These are phyloP conservation scores for Arabidopsis hybrid DNA, from an alignment of 441 rosid species.

Conservation along the genomic window DNA sequence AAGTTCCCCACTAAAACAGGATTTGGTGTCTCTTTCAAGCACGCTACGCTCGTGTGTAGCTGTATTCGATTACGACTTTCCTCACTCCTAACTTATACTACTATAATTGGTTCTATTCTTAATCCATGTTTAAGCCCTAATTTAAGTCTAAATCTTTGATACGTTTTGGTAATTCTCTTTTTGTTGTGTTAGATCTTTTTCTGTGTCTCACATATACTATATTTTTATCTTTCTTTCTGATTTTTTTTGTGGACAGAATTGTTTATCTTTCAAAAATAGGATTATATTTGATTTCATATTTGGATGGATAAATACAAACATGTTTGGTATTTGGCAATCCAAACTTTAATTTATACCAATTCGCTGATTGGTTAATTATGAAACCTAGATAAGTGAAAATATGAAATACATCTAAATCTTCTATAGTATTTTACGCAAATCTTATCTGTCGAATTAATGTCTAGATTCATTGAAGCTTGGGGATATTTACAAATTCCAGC, in stretches of 20 bases:
- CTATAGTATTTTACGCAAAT: not conserved
- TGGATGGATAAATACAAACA: constrained; percentile 22
- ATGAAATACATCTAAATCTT: not conserved
- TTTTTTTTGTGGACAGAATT: not conserved
- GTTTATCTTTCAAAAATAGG: not conserved
- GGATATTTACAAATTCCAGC: not conserved
- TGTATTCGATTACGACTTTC: constrained; percentile 36
- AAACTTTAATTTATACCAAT: not conserved
- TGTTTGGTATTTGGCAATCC: constrained; percentile 4
- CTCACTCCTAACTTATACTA: not conserved
- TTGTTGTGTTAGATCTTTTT: not conserved
- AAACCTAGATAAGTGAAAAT: not conserved
- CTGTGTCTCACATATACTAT: not conserved
- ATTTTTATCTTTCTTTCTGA: not conserved
- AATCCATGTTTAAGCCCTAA: constrained; percentile 1
- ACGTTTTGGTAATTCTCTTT: not conserved
- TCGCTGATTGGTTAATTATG: not conserved
- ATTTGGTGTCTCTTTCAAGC: constrained; percentile 41
- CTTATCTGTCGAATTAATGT: not conserved
- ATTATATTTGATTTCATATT: not conserved
- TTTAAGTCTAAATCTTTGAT: constrained; percentile 11
- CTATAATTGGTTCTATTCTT: constrained; percentile 3
- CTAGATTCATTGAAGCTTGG: not conserved
- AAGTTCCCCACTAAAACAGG: constrained; percentile 24
- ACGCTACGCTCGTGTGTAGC: constrained; percentile 47